Conservation (phyloP, 2,329 filamentous ascomycete genomes). For the Xylariaceae sp. region DNA sequence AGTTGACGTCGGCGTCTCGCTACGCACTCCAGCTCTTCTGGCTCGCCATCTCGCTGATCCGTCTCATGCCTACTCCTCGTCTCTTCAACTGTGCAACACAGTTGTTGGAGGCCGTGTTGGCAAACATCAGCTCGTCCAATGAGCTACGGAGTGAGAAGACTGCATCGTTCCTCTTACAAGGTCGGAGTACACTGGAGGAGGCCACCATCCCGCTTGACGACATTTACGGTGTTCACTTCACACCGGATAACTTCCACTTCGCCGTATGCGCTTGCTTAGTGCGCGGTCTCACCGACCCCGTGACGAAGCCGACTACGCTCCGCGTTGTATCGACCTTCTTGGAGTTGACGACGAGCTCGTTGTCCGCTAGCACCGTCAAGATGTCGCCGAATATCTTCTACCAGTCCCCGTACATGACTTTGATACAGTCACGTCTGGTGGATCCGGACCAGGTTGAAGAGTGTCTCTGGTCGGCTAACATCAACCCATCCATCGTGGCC, state of each 20-base stretch:
- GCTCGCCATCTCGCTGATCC: constrained; percentile 61
- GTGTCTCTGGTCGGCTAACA: constrained; percentile 55
- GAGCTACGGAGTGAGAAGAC: constrained; percentile 57
- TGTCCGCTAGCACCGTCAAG: constrained; percentile 29
- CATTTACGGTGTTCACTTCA: constrained; percentile 61
- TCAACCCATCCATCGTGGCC: constrained; percentile 42
- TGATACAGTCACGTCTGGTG: constrained; percentile 54
- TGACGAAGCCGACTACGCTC: constrained; percentile 54
- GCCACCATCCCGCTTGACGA: constrained; percentile 58
- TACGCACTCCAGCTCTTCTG: constrained; percentile 67
- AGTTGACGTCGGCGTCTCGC: constrained; percentile 59
- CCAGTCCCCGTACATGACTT: constrained; percentile 53
- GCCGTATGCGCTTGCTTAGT: constrained; percentile 60
- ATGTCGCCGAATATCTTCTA: constrained; percentile 31
- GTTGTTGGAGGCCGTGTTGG: constrained; percentile 59
- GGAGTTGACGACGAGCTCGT: constrained; percentile 43
- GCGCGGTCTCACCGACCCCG: constrained; percentile 57
- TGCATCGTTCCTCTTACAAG: constrained; percentile 56
- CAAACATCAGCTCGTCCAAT: constrained; percentile 57
- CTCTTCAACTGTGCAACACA: constrained; percentile 62
- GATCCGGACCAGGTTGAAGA: constrained; percentile 57
- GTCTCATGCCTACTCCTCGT: constrained; percentile 52
- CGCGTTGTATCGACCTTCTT: constrained; percentile 59
- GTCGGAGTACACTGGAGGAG: constrained; percentile 55
- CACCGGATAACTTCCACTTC: constrained; percentile 59